Evolutionary conservation across 352 stramenopile species (phyloP), one percentile per base, ranked within the genome.

Genomic region (Salisapilia sapeloensis): DNA sequence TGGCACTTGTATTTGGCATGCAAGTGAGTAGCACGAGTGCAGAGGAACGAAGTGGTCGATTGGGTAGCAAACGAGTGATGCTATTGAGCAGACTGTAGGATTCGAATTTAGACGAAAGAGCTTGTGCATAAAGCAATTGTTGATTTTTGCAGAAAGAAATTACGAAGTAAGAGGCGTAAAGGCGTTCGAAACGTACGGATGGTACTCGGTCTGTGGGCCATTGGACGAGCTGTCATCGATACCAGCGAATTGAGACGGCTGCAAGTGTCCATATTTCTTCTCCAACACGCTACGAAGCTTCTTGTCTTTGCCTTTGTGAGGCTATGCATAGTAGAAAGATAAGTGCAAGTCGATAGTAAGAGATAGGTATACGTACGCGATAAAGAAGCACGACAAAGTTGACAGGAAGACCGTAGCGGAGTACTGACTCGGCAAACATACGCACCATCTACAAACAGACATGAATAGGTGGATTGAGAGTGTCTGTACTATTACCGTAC

Each of bases 351-450:
- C 4, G n/a, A 20, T 11, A 20, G 13, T 6, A 9, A 34, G 4
- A 23, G 24, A 17, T 12, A 23, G n/a, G 37, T 24, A 22, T 24
- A 69, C 60, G 38, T 50, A 85, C 69, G 44, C 64, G 59, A 53
- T 82, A 85, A 53, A 90, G 78, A 41, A 66, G 48, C 35, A 85
- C 66, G 13, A 85, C 59, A 46, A 98, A 97, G 59, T 98, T 95
- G 24, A 97, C 83, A 4, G 94, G 94, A 8, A 99, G 66, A 19
- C 94, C 94, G 50, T 98, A 99, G 40, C 93, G 84, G 37, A 99
- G 67, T 33, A 98, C 91, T 42, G 81, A 96, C 62, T 99, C 94
- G 24, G 97, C 90, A 64, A 98, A 99, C 10, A 94, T 71, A 29
- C 92, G 84, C 50, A 99, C 85, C 52, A 82, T 81, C 65, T 79